Percentiles rank a stretch among this genome's conserved stretches.
Evolutionary conservation across 2,329 filamentous ascomycete genomes (phyloP).

Genomic region (Trichophyton schoenleinii): DNA sequence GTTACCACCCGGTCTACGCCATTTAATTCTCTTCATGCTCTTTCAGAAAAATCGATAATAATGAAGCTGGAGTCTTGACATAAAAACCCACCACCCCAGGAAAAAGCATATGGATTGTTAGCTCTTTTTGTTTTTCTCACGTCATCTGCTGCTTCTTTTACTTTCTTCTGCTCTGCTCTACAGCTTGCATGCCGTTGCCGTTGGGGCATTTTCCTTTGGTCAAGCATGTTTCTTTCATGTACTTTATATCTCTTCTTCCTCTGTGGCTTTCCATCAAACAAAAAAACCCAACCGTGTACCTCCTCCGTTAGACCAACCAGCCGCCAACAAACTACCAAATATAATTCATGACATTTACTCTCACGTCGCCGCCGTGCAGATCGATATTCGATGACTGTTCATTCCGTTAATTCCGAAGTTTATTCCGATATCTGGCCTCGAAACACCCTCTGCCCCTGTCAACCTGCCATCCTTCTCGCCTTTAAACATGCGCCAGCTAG

Average conservation of each 20-base stretch:
- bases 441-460: background rate
- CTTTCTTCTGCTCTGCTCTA: background rate
- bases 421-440: background rate
- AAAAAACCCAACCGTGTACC: background rate
- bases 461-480: background rate
- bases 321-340: background rate
- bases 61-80: background rate
- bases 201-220: background rate
- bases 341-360: background rate
- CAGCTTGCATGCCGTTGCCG: background rate
- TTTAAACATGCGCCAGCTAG: background rate
- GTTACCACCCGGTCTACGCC: background rate
- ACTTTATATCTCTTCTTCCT: background rate
- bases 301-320: background rate
- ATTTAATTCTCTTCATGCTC: background rate
- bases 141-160: background rate
- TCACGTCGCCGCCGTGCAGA: background rate
- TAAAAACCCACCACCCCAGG: background rate
- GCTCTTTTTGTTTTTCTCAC: background rate
- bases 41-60: background rate
- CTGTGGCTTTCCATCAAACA: background rate
- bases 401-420: background rate
- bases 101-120: background rate
- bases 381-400: background rate
- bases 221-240: background rate